Evolutionary conservation across 164 flowering plant species (phyloP).

Genomic region (Nymphaea thermarum): DNA sequence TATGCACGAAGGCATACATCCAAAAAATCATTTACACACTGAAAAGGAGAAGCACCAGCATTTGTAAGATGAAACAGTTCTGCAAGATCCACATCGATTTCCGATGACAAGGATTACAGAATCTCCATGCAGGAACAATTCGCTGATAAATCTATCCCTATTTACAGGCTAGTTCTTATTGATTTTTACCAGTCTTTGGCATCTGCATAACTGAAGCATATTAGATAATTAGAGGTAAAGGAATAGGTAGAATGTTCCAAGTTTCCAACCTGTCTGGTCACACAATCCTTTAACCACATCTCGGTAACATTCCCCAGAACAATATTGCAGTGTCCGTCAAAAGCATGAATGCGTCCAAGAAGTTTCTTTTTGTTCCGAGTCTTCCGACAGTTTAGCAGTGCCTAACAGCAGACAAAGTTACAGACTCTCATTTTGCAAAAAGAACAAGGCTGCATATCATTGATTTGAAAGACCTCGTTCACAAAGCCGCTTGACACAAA

Average conservation of each 20-base stretch:
- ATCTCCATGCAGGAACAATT: constrained; percentile 92
- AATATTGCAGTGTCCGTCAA: constrained; percentile 94
- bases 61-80: no score
- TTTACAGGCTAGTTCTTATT: constrained; percentile 85
- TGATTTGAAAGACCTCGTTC: background rate
- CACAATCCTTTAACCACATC: constrained; percentile 90
- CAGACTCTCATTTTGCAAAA: background rate
- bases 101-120: constrained; percentile 89
- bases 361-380: constrained; percentile 85
- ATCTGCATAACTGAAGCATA: constrained; percentile 26
- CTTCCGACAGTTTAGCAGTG: constrained; percentile 78
- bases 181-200: constrained; percentile 90
- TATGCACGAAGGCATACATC: no score
- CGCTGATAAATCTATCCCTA: constrained; percentile 89
- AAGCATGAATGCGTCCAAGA: constrained; percentile 82
- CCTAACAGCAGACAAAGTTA: constrained; percentile 20
- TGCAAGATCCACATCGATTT: constrained; percentile 29
- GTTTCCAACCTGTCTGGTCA: background rate
- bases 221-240: background rate
- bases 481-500: background rate
- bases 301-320: constrained; percentile 87
- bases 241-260: background rate
- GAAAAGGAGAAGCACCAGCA: no score
- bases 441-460: background rate
- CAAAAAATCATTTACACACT: no score